These are phyloP conservation scores for Spinellus fusiger DNA, from an alignment of 192 early-diverging fungal species.

Conservation along the genomic window DNA sequence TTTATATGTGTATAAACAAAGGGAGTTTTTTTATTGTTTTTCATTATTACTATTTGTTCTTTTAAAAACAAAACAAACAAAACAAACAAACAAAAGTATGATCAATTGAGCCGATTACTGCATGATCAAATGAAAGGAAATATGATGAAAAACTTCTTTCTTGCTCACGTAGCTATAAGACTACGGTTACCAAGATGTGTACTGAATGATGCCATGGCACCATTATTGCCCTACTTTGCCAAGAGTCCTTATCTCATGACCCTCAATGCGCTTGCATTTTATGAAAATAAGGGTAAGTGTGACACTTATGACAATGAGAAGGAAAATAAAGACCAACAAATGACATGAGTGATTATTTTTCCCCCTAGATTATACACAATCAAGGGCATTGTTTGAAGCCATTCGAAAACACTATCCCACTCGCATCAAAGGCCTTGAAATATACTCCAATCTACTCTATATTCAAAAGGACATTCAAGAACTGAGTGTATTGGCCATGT, in stretches of 20 bases:
- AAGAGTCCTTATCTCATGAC: constrained; percentile 60
- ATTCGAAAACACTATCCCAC: constrained; percentile 69
- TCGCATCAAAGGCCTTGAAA: constrained; percentile 74
- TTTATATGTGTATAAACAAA: neutral
- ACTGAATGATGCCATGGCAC: constrained; percentile 22
- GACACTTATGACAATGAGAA: neutral
- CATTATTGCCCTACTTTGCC: constrained; percentile 48
- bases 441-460: constrained; percentile 85
- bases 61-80: neutral
- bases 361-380: constrained; percentile 72
- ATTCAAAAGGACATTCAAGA: constrained; percentile 64
- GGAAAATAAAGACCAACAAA: neutral
- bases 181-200: constrained; percentile 32
- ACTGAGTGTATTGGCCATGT: constrained; percentile 73
- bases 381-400: constrained; percentile 61
- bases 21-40: no score
- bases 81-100: constrained; percentile 1
- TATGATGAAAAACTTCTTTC: constrained; percentile 38
- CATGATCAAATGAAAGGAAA: constrained; percentile 11
- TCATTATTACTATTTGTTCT: no score
- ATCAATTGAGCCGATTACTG: constrained; percentile 14
- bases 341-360: neutral
- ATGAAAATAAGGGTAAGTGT: constrained; percentile 42
- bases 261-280: constrained; percentile 54
- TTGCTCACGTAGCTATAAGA: constrained; percentile 54